Conservation (phyloP, 257 asterid genomes). For the Ocimum tenuiflorum region DNA sequence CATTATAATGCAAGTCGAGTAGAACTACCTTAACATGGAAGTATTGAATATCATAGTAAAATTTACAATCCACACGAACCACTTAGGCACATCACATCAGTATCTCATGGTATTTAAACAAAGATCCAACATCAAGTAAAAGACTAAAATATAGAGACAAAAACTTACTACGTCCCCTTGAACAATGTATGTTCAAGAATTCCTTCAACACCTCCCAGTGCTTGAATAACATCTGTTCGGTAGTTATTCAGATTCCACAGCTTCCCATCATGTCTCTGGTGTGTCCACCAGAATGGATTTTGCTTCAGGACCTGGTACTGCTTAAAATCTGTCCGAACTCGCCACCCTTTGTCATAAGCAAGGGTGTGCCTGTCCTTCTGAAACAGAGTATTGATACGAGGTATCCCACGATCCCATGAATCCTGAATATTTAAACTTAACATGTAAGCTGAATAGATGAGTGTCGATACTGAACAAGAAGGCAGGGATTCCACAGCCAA, state of each 20-base stretch:
- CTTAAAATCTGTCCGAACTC: slow-evolving; percentile 96
- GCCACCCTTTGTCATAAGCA: slow-evolving; percentile 99
- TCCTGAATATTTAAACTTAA: slow-evolving; percentile 43
- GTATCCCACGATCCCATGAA: slow-evolving; percentile 99
- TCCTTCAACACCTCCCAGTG: slow-evolving; percentile 99
- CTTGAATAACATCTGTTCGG: slow-evolving; percentile 97
- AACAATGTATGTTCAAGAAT: slow-evolving; percentile 93
- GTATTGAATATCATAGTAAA: neutral
- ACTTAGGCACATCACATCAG: neutral
- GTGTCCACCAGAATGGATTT: slow-evolving; percentile 99
- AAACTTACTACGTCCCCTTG: slow-evolving; percentile 95
- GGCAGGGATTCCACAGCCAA: neutral
- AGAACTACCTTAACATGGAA: neutral
- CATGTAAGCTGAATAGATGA: neutral
- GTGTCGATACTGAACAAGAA: neutral
- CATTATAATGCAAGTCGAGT: neutral
- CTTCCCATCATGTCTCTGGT: slow-evolving; percentile 98
- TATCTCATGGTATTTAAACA: neutral
- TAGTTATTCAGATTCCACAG: slow-evolving; percentile 97
- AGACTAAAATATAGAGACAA: neutral
- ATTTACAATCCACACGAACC: neutral
- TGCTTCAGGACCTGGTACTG: slow-evolving; percentile 98
- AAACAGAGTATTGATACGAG: slow-evolving; percentile 92
- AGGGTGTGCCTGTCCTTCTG: slow-evolving; percentile 99
- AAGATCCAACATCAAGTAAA: neutral